Percentiles rank a stretch among this genome's conserved stretches.
Conservation (phyloP, 371 early-diverging fungal species). For the Saksenaea vasiformis region DNA sequence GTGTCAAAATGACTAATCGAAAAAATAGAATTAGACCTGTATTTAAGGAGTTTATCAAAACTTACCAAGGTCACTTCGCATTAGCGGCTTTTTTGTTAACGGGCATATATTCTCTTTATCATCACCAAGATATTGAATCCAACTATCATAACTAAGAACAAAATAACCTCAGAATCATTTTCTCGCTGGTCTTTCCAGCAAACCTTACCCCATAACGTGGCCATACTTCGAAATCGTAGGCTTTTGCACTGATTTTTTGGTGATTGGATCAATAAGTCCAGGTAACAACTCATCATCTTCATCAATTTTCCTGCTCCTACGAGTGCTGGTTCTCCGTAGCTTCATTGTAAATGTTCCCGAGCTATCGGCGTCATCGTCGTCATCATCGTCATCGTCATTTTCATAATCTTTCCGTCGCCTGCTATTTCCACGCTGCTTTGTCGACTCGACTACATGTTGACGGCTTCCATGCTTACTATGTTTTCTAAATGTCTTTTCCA, state of each 20-base stretch:
- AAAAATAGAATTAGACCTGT: background rate
- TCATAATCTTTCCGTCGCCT: background rate
- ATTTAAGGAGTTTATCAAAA: background rate
- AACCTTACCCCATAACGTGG: constrained; percentile 85
- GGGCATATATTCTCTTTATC: constrained; percentile 88
- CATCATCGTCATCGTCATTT: background rate
- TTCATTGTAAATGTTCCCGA: constrained; percentile 11
- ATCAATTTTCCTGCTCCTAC: background rate
- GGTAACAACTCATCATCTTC: constrained; percentile 49
- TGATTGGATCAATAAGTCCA: constrained; percentile 94
- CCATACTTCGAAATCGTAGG: constrained; percentile 96
- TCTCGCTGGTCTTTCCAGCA: background rate
- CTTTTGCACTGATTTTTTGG: constrained; percentile 84
- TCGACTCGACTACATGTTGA: background rate
- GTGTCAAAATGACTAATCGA: constrained; percentile 27
- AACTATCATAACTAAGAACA: constrained; percentile 77
- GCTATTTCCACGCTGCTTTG: background rate
- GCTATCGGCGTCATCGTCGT: constrained; percentile 4
- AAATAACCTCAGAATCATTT: background rate
- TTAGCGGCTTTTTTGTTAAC: constrained; percentile 88
- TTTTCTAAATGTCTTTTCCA: constrained; percentile 72
- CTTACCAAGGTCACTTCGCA: constrained; percentile 80
- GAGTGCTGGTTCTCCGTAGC: constrained; percentile 1
- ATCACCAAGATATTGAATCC: constrained; percentile 89
- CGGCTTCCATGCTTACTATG: constrained; percentile 48